A percentile compares a stretch with the other conserved stretches of the same genome.
Conservation (phyloP, 805 yeast species). For the Metschnikowia bowlesiae region DNA sequence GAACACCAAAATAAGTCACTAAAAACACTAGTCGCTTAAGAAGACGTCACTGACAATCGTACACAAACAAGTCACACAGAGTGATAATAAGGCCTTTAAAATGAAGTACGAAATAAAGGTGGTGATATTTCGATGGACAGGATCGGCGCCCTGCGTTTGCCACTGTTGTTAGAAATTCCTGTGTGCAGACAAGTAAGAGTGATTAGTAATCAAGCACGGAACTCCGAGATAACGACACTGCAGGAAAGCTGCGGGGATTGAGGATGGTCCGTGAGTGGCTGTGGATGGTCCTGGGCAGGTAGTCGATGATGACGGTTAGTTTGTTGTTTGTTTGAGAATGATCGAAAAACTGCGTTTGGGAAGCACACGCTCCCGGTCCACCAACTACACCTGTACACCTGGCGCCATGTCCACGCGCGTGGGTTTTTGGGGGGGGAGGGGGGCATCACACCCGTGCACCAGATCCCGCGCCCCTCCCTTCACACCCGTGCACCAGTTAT, state of each 20-base stretch:
- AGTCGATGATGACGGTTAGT: background rate
- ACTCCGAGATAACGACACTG: background rate
- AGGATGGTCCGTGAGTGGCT: background rate
- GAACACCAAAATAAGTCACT: background rate
- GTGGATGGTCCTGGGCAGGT: background rate
- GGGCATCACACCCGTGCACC: background rate
- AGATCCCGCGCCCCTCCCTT: background rate
- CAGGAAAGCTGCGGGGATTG: background rate
- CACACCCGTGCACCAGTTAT: background rate
- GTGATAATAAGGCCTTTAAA: too few relatives aligned
- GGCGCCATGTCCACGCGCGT: too few relatives aligned
- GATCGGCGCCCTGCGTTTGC: background rate
- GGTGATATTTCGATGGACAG: background rate
- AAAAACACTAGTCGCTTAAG: background rate
- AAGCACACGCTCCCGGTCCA: background rate
- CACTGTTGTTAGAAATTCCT: background rate
- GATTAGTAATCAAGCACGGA: constrained; percentile 1
- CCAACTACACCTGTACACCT: background rate
- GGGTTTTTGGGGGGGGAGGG: too few relatives aligned
- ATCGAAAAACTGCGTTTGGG: constrained; percentile 4
- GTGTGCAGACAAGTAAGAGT: background rate
- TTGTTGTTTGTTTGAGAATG: constrained; percentile 4
- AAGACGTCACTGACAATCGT: too few relatives aligned
- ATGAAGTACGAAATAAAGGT: background rate
- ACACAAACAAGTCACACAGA: too few relatives aligned